A percentile compares a stretch with the other conserved stretches of the same genome.
Conservation (phyloP, 2,329 filamentous ascomycete species). For the Colletotrichum echinochloae region DNA sequence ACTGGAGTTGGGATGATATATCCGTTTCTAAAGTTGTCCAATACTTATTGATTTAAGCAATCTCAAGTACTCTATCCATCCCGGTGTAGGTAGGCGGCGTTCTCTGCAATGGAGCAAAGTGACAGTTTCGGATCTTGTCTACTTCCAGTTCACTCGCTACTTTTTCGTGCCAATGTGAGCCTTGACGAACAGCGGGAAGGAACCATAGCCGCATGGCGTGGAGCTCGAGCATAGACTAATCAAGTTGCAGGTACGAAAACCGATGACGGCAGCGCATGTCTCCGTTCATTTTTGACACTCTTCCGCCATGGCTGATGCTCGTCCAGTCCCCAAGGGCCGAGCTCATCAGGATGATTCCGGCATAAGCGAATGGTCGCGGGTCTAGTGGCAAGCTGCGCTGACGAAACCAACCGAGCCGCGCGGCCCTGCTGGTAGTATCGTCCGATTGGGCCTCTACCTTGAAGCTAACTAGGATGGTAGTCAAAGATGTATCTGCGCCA, state of each 20-base stretch:
- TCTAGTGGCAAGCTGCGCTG: neutral
- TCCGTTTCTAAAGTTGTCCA: neutral
- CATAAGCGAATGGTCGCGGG: neutral
- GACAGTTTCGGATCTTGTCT: neutral
- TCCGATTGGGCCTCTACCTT: neutral
- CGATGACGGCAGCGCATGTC: neutral
- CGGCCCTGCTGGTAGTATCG: neutral
- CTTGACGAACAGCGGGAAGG: neutral
- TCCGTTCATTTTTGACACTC: neutral
- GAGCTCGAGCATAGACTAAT: neutral
- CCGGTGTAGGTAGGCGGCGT: neutral
- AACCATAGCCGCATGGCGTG: neutral
- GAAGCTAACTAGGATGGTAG: neutral
- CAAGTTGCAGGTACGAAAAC: neutral
- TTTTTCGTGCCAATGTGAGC: neutral
- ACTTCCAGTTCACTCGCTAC: neutral
- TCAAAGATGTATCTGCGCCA: neutral
- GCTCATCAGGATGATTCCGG: too few relatives aligned
- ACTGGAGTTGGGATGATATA: neutral
- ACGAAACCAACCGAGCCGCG: neutral
- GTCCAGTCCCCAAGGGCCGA: neutral
- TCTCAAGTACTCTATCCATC: neutral
- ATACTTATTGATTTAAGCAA: neutral
- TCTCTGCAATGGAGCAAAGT: neutral
- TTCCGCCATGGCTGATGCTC: neutral